Conservation (phyloP, 805 yeast genomes). For the Scheffersomyces stipitis region DNA sequence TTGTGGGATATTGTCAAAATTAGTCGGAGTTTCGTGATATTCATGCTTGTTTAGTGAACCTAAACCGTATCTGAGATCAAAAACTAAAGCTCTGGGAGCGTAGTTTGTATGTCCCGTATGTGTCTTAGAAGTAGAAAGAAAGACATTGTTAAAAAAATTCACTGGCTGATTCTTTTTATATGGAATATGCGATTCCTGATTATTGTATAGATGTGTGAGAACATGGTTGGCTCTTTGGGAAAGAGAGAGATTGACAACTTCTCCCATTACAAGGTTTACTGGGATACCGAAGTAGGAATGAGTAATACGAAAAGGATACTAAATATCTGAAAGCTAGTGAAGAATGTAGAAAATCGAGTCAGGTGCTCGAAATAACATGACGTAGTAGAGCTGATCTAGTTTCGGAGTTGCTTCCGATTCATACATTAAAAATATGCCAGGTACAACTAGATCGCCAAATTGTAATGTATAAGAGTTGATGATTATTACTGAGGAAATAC, state of each 20-base stretch:
- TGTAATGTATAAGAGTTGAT: too few species aligned
- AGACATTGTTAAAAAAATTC: slow-evolving; percentile 45
- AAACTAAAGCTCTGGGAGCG: slow-evolving; percentile 78
- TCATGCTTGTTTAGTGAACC: slow-evolving; percentile 65
- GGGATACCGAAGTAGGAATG: too few species aligned
- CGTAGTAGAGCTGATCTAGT: too few species aligned
- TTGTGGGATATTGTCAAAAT: slow-evolving; percentile 7
- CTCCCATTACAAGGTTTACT: slow-evolving; percentile 51
- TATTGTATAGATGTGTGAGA: slow-evolving; percentile 77
- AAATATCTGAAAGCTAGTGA: too few species aligned
- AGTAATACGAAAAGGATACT: too few species aligned
- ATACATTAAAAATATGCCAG: too few species aligned
- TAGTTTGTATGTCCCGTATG: slow-evolving; percentile 43
- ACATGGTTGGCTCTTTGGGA: slow-evolving; percentile 76
- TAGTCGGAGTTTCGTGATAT: slow-evolving; percentile 29
- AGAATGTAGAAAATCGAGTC: too few species aligned
- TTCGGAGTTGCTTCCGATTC: too few species aligned
- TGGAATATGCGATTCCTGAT: slow-evolving; percentile 68
- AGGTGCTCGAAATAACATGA: too few species aligned
- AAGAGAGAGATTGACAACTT: slow-evolving; percentile 67
- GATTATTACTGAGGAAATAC: too few species aligned
- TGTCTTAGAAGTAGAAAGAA: slow-evolving; percentile 18
- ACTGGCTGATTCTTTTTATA: slow-evolving; percentile 48
- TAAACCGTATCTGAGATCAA: slow-evolving; percentile 77
- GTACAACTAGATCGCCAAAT: too few species aligned